A percentile compares a stretch with the other conserved stretches of the same genome.
These are phyloP conservation scores for Ulmus americana DNA, from an alignment of 331 rosid genomes.

Conservation along the genomic window DNA sequence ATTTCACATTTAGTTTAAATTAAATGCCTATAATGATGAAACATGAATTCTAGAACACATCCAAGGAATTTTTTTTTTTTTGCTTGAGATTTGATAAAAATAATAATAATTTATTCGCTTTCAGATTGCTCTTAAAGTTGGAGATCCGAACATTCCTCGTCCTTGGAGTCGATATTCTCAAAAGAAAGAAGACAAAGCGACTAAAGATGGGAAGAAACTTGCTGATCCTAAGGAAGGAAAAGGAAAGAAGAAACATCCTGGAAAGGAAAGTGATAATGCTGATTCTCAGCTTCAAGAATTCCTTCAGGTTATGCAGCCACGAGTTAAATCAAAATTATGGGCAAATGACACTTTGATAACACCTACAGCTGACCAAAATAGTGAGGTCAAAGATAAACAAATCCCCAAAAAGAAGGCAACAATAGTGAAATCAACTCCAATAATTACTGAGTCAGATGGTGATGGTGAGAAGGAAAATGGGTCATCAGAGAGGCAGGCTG, in stretches of 20 bases:
- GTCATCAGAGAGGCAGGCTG: constrained; percentile 18
- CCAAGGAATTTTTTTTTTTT: not conserved
- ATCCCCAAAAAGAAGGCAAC: constrained; percentile 21
- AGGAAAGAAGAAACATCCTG: constrained; percentile 25
- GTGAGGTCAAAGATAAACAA: constrained; percentile 24
- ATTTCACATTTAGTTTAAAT: not conserved
- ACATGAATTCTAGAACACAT: not conserved
- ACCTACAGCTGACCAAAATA: constrained; percentile 8
- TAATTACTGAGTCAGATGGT: constrained; percentile 16
- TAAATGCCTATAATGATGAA: not conserved
- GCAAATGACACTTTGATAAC: constrained; percentile 48
- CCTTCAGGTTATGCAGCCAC: constrained; percentile 70
- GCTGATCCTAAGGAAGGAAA: constrained; percentile 21
- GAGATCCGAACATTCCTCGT: constrained; percentile 74
- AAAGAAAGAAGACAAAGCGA: constrained; percentile 31
- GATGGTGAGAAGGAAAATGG: constrained; percentile 23
- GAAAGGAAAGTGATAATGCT: constrained; percentile 27
- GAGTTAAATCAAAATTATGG: constrained; percentile 62
- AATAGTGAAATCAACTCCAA: constrained; percentile 18
- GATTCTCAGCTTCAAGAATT: constrained; percentile 59
- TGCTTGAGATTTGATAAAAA: not conserved
- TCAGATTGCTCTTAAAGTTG: constrained; percentile 64
- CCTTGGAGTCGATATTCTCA: constrained; percentile 70
- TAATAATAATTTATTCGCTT: not conserved
- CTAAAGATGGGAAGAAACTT: constrained; percentile 18